Base-by-base conservation (phyloP, 192 early-diverging fungal genomes). In the Backusella mclennaniae region DNA sequence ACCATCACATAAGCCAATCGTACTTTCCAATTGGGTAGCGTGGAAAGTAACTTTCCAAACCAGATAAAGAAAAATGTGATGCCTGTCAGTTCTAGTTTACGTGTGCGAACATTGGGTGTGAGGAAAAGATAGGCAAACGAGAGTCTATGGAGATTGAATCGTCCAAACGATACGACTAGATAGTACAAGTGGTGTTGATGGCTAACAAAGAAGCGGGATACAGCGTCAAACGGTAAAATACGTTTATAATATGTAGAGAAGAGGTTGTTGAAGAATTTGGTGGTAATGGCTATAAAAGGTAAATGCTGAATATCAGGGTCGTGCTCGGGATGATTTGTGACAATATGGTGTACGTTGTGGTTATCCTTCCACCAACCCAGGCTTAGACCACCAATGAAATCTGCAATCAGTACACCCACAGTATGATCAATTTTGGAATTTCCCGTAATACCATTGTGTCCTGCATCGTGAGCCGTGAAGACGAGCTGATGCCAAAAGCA, bases 251-350 rank as follows among this genome's bases (percentile, higher is more conserved):
- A 99, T 29, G 92, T 89, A 23, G 97, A 99, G 83, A 94, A 96
- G 38, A 97, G 79, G 76, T 88, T 92, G 73, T 93, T 81, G 74
- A 96, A 91, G 78, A 97, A 90, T 33, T 89, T 83, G 41, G 92
- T 90, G 15, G 93, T 91, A 35, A 99, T 84, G 6, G 97, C 96
- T 78, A 97, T 90, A 87, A 99, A 97, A 44, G 97, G 97, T 84
- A 99, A 76, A 80, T 97, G 97, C 85, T 99, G 97, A 80, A 99
- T 97, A 82, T 99, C 96, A 0, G 97, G 97, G 84, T 99, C 97
- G 86, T 99, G 91, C 80, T 94, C 92, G 11, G 93, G 90, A 80
- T 96, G 86, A 87, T 99, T 99, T 72, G 97, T 97, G 66, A 96
- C 88, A 59, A 97, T 95, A 85, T 99, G 97, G 85, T 99, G 97